A percentile compares a stretch with the other conserved stretches of the same genome.
Conservation (phyloP, 257 asterid species). For the Solanum megistacrolobum region DNA sequence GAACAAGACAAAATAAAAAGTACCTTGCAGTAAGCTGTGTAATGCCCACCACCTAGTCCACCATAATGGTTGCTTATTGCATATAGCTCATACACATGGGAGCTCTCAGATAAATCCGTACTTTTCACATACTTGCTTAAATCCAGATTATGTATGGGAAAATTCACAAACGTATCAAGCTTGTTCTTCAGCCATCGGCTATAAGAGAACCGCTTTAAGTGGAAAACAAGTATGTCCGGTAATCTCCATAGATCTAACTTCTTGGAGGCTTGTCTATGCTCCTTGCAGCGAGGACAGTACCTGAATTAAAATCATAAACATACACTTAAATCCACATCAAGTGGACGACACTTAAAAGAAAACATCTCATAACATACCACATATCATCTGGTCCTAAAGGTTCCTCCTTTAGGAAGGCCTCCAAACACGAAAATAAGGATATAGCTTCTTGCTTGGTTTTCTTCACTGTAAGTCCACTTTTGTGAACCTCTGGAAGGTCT, state of each 20-base stretch:
- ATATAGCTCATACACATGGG: slow-evolving; percentile 64
- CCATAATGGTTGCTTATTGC: slow-evolving; percentile 98
- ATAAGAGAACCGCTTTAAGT: slow-evolving; percentile 82
- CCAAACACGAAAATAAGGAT: slow-evolving; percentile 89
- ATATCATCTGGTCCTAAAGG: slow-evolving; percentile 98
- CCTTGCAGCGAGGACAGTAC: slow-evolving; percentile 95
- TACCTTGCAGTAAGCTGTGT: slow-evolving; percentile 97
- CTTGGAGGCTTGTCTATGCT: slow-evolving; percentile 89
- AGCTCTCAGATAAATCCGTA: slow-evolving; percentile 47
- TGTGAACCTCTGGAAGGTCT: slow-evolving; percentile 82
- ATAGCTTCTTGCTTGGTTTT: slow-evolving; percentile 85
- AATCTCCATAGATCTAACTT: slow-evolving; percentile 92
- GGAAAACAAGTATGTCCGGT: slow-evolving; percentile 86
- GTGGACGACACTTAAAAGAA: neutral
- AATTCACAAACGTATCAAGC: slow-evolving; percentile 83
- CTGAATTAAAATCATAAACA: slow-evolving; percentile 25
- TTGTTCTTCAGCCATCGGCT: slow-evolving; percentile 89
- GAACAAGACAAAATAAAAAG: neutral
- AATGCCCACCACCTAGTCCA: slow-evolving; percentile 95
- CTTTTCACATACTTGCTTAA: slow-evolving; percentile 69
- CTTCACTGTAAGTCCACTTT: slow-evolving; percentile 59
- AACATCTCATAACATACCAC: slow-evolving; percentile 45
- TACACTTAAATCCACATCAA: neutral
- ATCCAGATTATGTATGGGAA: slow-evolving; percentile 74
- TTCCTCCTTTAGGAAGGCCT: slow-evolving; percentile 91